Base-by-base conservation (phyloP, 345 rosid species). In the Leavenworthia alabamica region DNA sequence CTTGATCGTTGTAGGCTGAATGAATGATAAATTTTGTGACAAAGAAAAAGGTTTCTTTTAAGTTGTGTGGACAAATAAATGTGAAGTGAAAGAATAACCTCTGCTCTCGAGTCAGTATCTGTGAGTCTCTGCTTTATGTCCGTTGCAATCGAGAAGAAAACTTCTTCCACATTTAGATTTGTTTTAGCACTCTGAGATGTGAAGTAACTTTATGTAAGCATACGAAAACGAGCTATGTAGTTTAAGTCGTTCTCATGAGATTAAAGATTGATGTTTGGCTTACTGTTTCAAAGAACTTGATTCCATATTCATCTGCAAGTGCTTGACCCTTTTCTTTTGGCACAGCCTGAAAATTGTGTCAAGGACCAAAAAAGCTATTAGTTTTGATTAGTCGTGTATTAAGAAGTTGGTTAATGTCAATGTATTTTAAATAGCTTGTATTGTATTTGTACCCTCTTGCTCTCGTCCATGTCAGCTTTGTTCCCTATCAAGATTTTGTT, bases 391-490 rank as follows among this genome's bases (percentile, higher is more conserved):
- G n/a, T 23, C 4, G 11, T 35, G 9, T 32, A 64, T 41, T n/a
- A 49, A 33, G 36, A 35, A 26, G 17, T 7, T 2, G 0, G 28
- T 22, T 15, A 3, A 13, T 17, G 56, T 40, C 15, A 2, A 3
- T 23, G 1, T 23, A 23, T 23, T 23, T 23, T 23, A 23, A 23
- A 23, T 23, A 23, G 44, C 29, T 22, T 2, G 7, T 11, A 64
- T 22, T 43, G 31, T 79, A 94, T 97, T 22, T 43, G 31, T 79
- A 94, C 99, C 88, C 98, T 83, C 80, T 93, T 93, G 89, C 97
- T 89, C 65, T 89, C 99, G 42, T 93, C 99, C 97, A 93, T 93
- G 72, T 93, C 99, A 36, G 99, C 99, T 66, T 93, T 93, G 96
- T 93, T 93, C 16, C 99, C 99, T 26, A 93, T 92, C 80, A 93